Evolutionary conservation across 331 rosid species (phyloP).

Genomic region (Acacia pycnantha): DNA sequence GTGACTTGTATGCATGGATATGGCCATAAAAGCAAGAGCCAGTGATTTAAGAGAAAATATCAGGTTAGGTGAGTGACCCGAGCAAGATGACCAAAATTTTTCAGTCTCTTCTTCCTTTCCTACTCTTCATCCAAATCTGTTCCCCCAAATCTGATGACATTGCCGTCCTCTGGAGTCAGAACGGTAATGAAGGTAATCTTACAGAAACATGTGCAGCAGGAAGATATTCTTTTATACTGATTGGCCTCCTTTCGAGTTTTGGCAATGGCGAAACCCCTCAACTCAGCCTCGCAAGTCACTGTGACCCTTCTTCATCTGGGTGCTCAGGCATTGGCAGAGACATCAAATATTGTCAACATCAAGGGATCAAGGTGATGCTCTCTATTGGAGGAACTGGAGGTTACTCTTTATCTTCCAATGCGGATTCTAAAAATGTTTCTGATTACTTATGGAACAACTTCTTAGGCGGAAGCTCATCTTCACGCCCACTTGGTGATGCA

Average conservation of each 20-base stretch:
- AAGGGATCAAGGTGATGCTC: slow-evolving; percentile 36
- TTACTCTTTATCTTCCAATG: slow-evolving; percentile 30
- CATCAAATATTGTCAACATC: slow-evolving; percentile 12
- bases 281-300: slow-evolving; percentile 31
- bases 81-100: not conserved
- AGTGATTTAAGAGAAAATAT: not conserved
- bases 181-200: slow-evolving; percentile 30
- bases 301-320: slow-evolving; percentile 23
- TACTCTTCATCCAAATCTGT: not conserved
- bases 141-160: slow-evolving; percentile 6
- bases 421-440: slow-evolving; percentile 42
- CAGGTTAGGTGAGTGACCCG: not conserved
- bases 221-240: slow-evolving; percentile 27
- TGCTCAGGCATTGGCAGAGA: not conserved
- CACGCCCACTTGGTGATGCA: slow-evolving; percentile 40
- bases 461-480: slow-evolving; percentile 47
- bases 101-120: not conserved
- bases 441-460: slow-evolving; percentile 53
- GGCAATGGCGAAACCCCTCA: slow-evolving; percentile 33
- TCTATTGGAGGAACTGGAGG: slow-evolving; percentile 30
- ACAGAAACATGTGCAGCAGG: slow-evolving; percentile 32
- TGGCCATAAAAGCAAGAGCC: not conserved
- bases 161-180: slow-evolving; percentile 44
- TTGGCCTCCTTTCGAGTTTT: slow-evolving; percentile 30
- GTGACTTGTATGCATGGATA: not conserved